Percentiles rank a stretch among this genome's conserved stretches.
Evolutionary conservation across 805 yeast species (phyloP).

Genomic region (Wickerhamiella siamensis): DNA sequence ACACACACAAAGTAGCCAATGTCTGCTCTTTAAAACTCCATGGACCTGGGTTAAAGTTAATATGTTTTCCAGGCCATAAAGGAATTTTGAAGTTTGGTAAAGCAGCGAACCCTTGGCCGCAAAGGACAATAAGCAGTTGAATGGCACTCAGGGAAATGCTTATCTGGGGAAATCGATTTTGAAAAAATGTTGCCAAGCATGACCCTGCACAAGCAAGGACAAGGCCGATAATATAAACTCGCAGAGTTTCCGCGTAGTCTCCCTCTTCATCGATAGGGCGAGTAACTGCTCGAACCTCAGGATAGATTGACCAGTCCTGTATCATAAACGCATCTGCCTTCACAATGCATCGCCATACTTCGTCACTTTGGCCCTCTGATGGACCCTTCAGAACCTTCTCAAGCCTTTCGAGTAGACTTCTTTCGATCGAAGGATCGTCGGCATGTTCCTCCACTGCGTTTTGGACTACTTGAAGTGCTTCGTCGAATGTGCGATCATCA

Average conservation of each 20-base stretch:
- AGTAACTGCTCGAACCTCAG: slow-evolving; percentile 44
- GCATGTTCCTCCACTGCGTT: slow-evolving; percentile 30
- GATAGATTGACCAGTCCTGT: slow-evolving; percentile 38
- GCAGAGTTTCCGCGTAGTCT: slow-evolving; percentile 34
- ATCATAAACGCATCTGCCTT: slow-evolving; percentile 32
- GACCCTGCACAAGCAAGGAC: slow-evolving; percentile 43
- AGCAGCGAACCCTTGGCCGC: slow-evolving; percentile 34
- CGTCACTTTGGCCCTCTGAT: slow-evolving; percentile 10
- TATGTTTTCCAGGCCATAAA: slow-evolving; percentile 1
- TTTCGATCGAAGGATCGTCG: slow-evolving; percentile 36
- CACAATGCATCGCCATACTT: slow-evolving; percentile 16
- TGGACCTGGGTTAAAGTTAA: slow-evolving; percentile 36
- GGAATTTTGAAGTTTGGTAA: slow-evolving; percentile 11
- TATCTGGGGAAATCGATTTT: slow-evolving; percentile 42
- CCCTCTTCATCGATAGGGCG: slow-evolving; percentile 38
- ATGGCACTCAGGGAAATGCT: slow-evolving; percentile 38
- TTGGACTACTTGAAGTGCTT: slow-evolving; percentile 29
- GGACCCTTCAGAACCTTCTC: slow-evolving; percentile 14
- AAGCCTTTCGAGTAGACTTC: slow-evolving; percentile 26
- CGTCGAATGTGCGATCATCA: slow-evolving; percentile 23
- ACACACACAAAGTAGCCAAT: slow-evolving; percentile 33
- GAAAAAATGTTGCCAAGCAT: slow-evolving; percentile 44
- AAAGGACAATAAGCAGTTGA: slow-evolving; percentile 45
- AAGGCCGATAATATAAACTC: slow-evolving; percentile 39
- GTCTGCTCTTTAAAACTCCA: slow-evolving; percentile 20